Base-by-base conservation (phyloP, 2,329 filamentous ascomycete genomes). In the Penicillium frequentans region DNA sequence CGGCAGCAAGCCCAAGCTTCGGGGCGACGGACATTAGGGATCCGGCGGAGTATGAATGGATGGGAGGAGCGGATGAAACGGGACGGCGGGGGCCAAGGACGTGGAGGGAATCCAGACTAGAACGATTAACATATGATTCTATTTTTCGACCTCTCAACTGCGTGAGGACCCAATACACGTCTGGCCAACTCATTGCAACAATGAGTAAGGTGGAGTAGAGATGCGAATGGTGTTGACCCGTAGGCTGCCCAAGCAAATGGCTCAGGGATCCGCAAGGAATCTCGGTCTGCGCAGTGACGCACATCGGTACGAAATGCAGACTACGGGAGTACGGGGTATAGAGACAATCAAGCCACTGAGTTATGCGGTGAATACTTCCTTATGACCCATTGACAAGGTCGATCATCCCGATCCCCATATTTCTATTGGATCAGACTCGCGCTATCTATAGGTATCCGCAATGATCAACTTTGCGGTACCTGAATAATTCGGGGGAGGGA, bases 11-110 rank as follows among this genome's bases (percentile, higher is more conserved):
- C 37, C 52, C 62, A 59, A 39, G 50, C 60, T 7, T 61, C 62
- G 37, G 64, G 63, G 53, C 72, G 70, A 52, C 75, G 72, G 64
- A 78, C 76, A 19, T 59, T 78, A 55, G 77, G 77, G 27, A 71
- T 79, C 52, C 72, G 77, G 43, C 70, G 76, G 50, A 76, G 70
- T 49, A 74, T 77, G 72, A 76, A 67, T 62, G 75, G 75, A 46
- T 79, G 77, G 77, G 71, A 73, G 55, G 72, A 71, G 21, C 66
- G 71, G 59, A 73, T 74, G 71, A 73, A 73, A 57, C 65, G 65
- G 63, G 68, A 63, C 50, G 58, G 58, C 54, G 64, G 68, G 59
- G 62, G 62, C 51, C 50, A 46, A 54, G 52, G 39, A 29, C 56
- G 53, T 50, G 62, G 51, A 60, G 39, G 42, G 45, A 50, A 56